A percentile compares a stretch with the other conserved stretches of the same genome.
These are phyloP conservation scores for Cyberlindnera japonica DNA, from an alignment of 805 yeast genomes.

Conservation along the genomic window DNA sequence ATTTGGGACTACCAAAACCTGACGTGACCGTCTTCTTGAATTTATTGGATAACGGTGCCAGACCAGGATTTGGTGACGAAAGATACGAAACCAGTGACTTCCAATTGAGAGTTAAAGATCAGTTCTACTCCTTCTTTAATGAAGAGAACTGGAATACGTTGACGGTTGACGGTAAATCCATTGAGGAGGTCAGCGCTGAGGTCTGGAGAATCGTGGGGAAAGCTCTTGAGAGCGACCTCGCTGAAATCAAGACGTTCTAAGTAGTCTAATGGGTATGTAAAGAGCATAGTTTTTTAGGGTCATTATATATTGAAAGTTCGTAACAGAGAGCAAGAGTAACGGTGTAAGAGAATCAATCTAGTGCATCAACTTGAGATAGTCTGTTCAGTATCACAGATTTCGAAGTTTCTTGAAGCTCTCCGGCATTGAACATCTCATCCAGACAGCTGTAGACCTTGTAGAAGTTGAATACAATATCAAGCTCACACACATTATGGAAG, in stretches of 20 bases:
- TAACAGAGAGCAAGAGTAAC: background rate
- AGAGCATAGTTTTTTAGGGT: background rate
- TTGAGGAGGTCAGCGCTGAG: conserved; percentile 49
- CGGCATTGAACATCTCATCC: conserved; percentile 86
- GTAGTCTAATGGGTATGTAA: background rate
- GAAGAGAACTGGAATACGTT: conserved; percentile 42
- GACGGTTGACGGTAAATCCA: conserved; percentile 55
- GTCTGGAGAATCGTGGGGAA: conserved; percentile 38
- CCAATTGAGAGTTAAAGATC: conserved; percentile 63
- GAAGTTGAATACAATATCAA: conserved; percentile 90
- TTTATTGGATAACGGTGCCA: conserved; percentile 41
- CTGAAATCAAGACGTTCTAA: conserved; percentile 13
- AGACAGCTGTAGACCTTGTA: conserved; percentile 75
- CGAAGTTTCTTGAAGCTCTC: conserved; percentile 86
- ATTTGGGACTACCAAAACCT: conserved; percentile 80
- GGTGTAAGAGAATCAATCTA: conserved; percentile 38
- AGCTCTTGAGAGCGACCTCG: conserved; percentile 6
- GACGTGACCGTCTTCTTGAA: conserved; percentile 79
- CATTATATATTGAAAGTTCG: background rate
- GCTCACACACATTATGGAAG: conserved; percentile 84
- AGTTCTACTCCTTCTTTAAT: conserved; percentile 50
- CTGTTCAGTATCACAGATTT: conserved; percentile 64
- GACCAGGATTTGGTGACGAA: conserved; percentile 93
- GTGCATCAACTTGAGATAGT: conserved; percentile 57
- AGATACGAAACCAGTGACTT: conserved; percentile 76